Conservation (phyloP, 73 alveolate genomes). For the Paramecium pentaurelia region DNA sequence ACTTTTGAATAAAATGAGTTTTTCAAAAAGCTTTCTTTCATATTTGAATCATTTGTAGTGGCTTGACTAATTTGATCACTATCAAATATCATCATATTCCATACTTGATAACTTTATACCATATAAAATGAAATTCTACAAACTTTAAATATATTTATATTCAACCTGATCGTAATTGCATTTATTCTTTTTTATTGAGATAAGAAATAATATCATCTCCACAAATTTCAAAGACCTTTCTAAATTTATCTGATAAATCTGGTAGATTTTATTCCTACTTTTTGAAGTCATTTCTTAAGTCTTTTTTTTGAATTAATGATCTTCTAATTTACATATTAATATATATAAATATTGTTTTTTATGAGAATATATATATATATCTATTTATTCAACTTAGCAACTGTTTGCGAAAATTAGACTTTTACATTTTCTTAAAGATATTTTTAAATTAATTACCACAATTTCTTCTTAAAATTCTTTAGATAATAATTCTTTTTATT, state of each 20-base stretch:
- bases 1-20: conserved; percentile 9
- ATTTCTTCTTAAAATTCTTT: not conserved
- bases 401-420: not conserved
- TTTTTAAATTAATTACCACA: not conserved
- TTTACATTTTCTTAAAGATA: not conserved
- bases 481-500: not conserved
- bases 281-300: not conserved
- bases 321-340: not conserved
- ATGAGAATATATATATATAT: not conserved
- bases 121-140: not conserved
- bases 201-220: not conserved
- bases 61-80: conserved; percentile 21
- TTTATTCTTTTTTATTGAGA: not conserved
- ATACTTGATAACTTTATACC: conserved; percentile 25
- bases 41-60: not conserved
- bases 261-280: not conserved
- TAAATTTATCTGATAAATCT: not conserved
- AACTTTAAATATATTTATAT: not conserved
- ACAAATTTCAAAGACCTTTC: not conserved
- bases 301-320: not conserved
- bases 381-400: not conserved
- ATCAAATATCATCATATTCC: conserved; percentile 43
- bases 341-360: not conserved
- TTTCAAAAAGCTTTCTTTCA: conserved; percentile 1
- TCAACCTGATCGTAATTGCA: not conserved